phyloP scores from a whole-genome alignment of 257 asterid species.

The Solanum stenotomum region DNA sequence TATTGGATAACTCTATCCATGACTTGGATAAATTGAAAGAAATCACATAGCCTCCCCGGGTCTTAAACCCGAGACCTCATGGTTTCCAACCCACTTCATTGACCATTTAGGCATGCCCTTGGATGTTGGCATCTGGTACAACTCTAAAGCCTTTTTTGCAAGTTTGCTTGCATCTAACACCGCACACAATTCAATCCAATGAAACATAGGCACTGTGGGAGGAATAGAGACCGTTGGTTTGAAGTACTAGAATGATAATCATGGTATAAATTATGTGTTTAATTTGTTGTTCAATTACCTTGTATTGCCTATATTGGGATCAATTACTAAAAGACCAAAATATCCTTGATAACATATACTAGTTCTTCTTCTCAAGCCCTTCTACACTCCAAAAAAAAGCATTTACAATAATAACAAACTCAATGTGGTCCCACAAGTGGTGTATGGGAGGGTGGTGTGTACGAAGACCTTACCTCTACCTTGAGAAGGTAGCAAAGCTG shows the following conservation, averaged over 20 bases:
- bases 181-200: not conserved
- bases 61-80: not conserved
- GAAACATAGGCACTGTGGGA: not conserved
- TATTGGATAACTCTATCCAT: not conserved
- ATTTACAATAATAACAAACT: not conserved
- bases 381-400: not conserved
- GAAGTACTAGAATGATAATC: not conserved
- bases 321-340: not conserved
- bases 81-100: not conserved
- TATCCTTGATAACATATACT: not conserved
- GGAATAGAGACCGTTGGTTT: not conserved
- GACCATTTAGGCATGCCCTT: not conserved
- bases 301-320: not conserved
- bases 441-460: not conserved
- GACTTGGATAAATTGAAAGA: not conserved
- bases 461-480: not conserved
- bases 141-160: not conserved
- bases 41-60: not conserved
- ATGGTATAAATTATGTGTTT: not conserved
- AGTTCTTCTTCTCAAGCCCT: not conserved
- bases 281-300: not conserved
- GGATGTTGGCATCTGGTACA: not conserved
- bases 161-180: not conserved
- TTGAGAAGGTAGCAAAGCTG: not conserved
- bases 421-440: not conserved